Evolutionary conservation across 2,329 filamentous ascomycete species (phyloP), one percentile per base, ranked within the genome.

Genomic region (Grosmannia penicillata): DNA sequence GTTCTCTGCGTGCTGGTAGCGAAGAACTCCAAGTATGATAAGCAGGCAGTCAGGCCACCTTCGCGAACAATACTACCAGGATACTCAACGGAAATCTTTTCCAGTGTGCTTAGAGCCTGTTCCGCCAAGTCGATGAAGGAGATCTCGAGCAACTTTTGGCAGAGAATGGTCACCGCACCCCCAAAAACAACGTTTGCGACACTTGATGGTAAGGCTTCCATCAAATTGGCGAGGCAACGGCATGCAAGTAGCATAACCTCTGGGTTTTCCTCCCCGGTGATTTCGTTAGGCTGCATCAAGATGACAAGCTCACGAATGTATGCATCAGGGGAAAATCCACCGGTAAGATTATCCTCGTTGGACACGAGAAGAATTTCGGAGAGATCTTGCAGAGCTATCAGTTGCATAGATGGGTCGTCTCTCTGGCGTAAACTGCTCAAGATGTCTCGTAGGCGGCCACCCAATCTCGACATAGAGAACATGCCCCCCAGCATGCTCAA

Each of bases 191-290:
- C 86, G 54, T 93, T 95, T 11, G 86, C 83, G 35, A 91, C 91
- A 41, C 89, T 89, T 25, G 85, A 79, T 17, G 91, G 87, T 23
- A 98, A 65, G 21, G 89, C 93, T 57, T 98, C 91, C 91, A 98
- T 98, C 39, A 98, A 60, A 55, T 98, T 96, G 43, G 91, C 91
- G 50, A 98, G 72, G 57, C 85, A 96, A 43, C 93, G 82, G 54
- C 91, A 98, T 17, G 91, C 89, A 43, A 96, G 69, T 11, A 98
- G 76, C 89, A 96, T 96, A 44, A 96, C 84, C 57, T 98, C 91
- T 0, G 87, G 83, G 49, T 94, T 95, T 55, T 93, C 86, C 50
- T 93, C 85, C 18, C 77, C 78, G 1, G 65, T 70, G 46, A 83
- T 76, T 41, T 93, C 85, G 53, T 83, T 84, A 3, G 84, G 82